Evolutionary conservation across 495 filamentous ascomycete species (phyloP), one percentile per base, ranked within the genome.

Genomic region (Xylaria telfairii): DNA sequence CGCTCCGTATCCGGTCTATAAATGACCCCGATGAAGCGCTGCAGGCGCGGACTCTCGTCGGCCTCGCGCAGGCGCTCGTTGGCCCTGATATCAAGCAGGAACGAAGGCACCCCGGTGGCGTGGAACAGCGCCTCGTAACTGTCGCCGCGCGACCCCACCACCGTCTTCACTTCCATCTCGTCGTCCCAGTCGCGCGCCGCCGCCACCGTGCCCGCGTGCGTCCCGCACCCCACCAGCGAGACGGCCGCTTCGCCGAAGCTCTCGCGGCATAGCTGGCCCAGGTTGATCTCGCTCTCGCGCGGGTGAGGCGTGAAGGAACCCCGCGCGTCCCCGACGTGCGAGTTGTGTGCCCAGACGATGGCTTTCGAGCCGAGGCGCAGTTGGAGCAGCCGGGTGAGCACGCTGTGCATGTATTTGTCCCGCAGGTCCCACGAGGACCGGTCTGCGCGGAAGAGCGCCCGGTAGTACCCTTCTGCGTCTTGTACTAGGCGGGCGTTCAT

Each of bases 241-340:
- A 32, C 30, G 1, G 2, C 5, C 0, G 8, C 30, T 1, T 15
- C 6, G 24, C 49, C 54, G 6, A 37, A 34, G 19, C 19, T 37
- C 54, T 59, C 30, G 15, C 28, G 54, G 9, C 54, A 59, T 3
- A 59, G 30, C 19, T 59, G 54, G 9, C 54, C 54, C 1, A 59
- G 28, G 54, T 59, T 59, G 0, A 59, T n/a, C 7, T 59, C 54
- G 0, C 54, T n/a, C 7, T 59, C 54, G 0, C 54, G 10, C 15
- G 24, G 49, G 0, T 4, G 4, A 21, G 17, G 19, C n/a, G 24
- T 21, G 49, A 34, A 3, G 0, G 54, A 2, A 10, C 15, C 54
- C 4, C 54, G 54, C 54, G 54, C 54, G 30, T 59, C 54, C 15
- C 30, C 54, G 5, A 59, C 15, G 54, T 59, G 54, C 30, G 54